These are phyloP conservation scores for Lentinus brumalis DNA, from an alignment of 768 basidiomycete genomes.

Conservation along the genomic window DNA sequence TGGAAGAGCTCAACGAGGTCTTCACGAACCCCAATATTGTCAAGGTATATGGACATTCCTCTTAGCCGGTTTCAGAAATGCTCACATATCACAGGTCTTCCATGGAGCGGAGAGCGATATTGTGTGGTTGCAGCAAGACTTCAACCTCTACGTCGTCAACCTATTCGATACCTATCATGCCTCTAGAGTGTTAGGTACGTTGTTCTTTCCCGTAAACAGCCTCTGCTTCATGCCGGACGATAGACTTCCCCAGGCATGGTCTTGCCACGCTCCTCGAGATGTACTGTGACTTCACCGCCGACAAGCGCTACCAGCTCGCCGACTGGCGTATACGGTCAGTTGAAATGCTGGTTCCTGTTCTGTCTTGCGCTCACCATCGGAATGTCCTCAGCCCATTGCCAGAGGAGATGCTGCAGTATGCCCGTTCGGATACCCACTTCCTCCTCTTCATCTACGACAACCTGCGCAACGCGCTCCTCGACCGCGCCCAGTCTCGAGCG, in stretches of 20 bases:
- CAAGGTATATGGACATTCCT: constrained; percentile 56
- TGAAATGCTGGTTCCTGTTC: neutral
- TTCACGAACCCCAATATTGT: constrained; percentile 84
- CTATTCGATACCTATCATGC: constrained; percentile 98
- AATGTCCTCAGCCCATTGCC: constrained; percentile 65
- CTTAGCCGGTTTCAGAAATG: neutral
- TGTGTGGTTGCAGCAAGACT: constrained; percentile 95
- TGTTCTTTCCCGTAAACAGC: neutral
- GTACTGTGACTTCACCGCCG: constrained; percentile 88
- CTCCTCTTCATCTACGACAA: constrained; percentile 91
- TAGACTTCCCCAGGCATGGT: constrained; percentile 83
- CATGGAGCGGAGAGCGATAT: constrained; percentile 96
- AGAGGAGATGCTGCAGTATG: constrained; percentile 87
- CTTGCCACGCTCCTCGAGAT: constrained; percentile 83
- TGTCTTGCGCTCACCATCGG: neutral
- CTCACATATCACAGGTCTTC: constrained; percentile 59
- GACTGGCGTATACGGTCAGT: constrained; percentile 92
- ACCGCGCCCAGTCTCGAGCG: constrained; percentile 49
- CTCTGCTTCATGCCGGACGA: neutral
- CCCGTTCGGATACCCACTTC: constrained; percentile 96
- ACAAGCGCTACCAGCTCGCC: constrained; percentile 95
- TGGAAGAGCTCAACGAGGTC: constrained; percentile 77
- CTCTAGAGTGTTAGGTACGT: constrained; percentile 75
- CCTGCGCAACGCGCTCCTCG: constrained; percentile 85
- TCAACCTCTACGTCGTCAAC: constrained; percentile 90